Evolutionary conservation across 2,329 filamentous ascomycete species (phyloP).

Genomic region (Colletotrichum liriopes): DNA sequence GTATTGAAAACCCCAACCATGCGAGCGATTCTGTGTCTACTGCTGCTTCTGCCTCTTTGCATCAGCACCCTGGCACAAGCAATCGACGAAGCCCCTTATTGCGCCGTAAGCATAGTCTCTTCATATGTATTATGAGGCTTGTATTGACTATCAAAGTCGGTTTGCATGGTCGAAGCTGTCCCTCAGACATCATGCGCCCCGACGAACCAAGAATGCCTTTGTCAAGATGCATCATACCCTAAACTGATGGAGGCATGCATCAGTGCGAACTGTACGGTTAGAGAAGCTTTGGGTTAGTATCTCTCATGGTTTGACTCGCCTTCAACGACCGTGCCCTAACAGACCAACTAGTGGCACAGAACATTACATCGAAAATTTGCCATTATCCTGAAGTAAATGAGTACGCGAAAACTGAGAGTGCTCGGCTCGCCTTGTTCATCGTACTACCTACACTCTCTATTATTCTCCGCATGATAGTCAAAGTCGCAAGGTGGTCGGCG

Average conservation of each 20-base stretch:
- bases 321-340: background rate
- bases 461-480: background rate
- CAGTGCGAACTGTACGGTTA: background rate
- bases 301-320: background rate
- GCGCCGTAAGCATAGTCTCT: background rate
- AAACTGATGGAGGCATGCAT: background rate
- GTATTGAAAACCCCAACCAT: background rate
- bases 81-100: background rate
- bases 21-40: background rate
- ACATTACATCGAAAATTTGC: slow-evolving; percentile 8
- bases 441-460: slow-evolving; percentile 6
- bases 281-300: background rate
- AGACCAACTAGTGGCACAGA: background rate
- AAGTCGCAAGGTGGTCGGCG: background rate
- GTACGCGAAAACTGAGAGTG: background rate
- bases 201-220: slow-evolving; percentile 1
- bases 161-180: background rate
- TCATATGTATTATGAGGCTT: background rate
- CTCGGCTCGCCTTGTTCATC: background rate
- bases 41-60: background rate
- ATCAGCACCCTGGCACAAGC: background rate
- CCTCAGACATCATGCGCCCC: background rate
- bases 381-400: background rate
- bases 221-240: background rate
- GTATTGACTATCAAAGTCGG: background rate